Base-by-base conservation (phyloP, 176 grass and related monocot genomes). In the Pontederia crassipes region DNA sequence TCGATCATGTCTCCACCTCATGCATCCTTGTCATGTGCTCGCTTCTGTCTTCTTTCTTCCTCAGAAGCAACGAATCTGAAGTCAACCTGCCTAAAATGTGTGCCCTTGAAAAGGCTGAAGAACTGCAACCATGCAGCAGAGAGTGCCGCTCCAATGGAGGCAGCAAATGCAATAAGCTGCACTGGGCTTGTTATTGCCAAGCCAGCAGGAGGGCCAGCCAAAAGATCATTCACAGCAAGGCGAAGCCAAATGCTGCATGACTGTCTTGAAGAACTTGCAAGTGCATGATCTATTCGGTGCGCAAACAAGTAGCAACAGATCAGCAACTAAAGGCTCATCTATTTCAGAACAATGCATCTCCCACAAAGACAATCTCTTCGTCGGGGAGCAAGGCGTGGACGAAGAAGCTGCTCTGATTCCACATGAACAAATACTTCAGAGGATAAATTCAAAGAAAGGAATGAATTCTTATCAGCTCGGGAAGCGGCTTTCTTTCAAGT, bases 401-500 rank as follows among this genome's bases (percentile, higher is more conserved):
- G 58, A 35, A 60, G 71, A 76, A 59, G 57, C 12, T 46, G 52
- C 66, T 46, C 68, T 27, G 11, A 78, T 96, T 63, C 58, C 83
- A 55, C 63, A 54, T n/a, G n/a, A n/a, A n/a, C n/a, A n/a, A n/a
- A n/a, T n/a, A n/a, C n/a, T n/a, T n/a, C n/a, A n/a, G n/a, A n/a
- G n/a, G n/a, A n/a, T n/a, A n/a, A n/a, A n/a, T n/a, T n/a, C n/a
- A n/a, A n/a, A n/a, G n/a, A n/a, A n/a, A n/a, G n/a, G n/a, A n/a
- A n/a, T n/a, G n/a, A n/a, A n/a, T n/a, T n/a, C n/a, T n/a, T n/a
- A n/a, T n/a, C n/a, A n/a, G n/a, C n/a, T n/a, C n/a, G n/a, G n/a
- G n/a, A n/a, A n/a, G n/a, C n/a, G n/a, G n/a, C 72, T 96, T 13
- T 80, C 86, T n/a, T 78, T 72, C 65, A 80, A 77, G 59, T 96